Conservation (phyloP, 2,329 filamentous ascomycete genomes). For the Aschersonia sp. region DNA sequence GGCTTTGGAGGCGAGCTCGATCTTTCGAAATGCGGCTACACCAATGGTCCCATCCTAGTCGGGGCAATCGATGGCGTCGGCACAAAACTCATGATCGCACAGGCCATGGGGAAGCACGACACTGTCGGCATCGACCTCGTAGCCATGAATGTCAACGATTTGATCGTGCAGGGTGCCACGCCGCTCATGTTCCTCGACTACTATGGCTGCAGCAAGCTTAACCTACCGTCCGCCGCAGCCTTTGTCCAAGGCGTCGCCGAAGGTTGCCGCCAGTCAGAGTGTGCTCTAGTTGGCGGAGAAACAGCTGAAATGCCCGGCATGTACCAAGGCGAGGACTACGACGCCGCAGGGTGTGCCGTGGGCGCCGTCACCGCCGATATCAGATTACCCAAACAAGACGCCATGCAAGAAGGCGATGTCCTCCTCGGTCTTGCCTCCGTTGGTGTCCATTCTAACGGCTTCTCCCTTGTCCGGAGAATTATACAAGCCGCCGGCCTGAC, state of each 20-base stretch:
- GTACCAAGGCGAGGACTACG: constrained; percentile 80
- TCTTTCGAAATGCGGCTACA: constrained; percentile 58
- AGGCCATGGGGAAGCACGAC: constrained; percentile 77
- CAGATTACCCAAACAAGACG: constrained; percentile 60
- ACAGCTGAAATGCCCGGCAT: constrained; percentile 98
- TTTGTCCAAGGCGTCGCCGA: constrained; percentile 85
- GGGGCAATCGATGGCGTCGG: constrained; percentile 92
- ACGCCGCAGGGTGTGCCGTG: constrained; percentile 80
- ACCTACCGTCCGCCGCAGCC: constrained; percentile 61
- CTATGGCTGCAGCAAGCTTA: constrained; percentile 83
- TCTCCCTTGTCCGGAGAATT: constrained; percentile 89
- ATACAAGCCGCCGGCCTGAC: constrained; percentile 56
- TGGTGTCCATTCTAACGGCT: constrained; percentile 92
- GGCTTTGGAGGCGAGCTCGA: constrained; percentile 66
- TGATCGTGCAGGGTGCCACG: constrained; percentile 89
- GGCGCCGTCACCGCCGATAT: constrained; percentile 60
- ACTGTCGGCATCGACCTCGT: constrained; percentile 95
- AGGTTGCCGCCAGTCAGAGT: constrained; percentile 73
- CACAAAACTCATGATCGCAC: constrained; percentile 93
- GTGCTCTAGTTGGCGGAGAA: constrained; percentile 90
- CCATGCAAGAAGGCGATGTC: constrained; percentile 72
- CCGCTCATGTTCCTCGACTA: constrained; percentile 96
- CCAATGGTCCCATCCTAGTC: constrained; percentile 66
- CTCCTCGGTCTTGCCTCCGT: constrained; percentile 75
- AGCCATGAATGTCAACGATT: constrained; percentile 97